phyloP scores from a whole-genome alignment of 441 rosid genomes.

The Jatropha multifida region DNA sequence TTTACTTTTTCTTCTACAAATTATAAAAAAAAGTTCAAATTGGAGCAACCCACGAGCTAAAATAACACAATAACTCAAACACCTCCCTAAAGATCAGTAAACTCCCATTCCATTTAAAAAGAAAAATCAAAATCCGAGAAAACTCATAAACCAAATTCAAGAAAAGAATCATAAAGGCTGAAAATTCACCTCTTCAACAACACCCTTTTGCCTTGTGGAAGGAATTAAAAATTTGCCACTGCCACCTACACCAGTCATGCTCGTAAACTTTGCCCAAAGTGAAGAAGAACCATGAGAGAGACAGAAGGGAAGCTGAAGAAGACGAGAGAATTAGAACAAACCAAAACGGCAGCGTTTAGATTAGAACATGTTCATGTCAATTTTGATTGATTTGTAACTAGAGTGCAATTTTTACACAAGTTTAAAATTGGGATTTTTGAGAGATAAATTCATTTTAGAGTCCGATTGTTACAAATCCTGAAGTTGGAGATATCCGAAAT shows the following conservation, averaged over 20 bases:
- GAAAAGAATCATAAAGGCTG: background rate
- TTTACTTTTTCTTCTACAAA: background rate
- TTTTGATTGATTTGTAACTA: no score
- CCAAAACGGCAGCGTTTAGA: no score
- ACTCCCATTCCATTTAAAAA: background rate
- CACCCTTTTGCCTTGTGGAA: constrained; percentile 65
- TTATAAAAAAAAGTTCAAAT: background rate
- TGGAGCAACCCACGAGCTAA: background rate
- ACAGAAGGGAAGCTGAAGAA: no score
- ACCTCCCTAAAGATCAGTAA: no score
- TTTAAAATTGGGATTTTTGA: no score
- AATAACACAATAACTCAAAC: background rate
- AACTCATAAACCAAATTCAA: constrained; percentile 19
- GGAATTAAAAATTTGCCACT: constrained; percentile 51
- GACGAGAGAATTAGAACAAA: no score
- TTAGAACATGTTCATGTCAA: no score
- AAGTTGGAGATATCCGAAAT: no score
- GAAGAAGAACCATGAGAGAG: constrained; percentile 11
- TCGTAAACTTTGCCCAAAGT: constrained; percentile 40
- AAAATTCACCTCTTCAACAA: constrained; percentile 61
- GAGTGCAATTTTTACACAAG: no score
- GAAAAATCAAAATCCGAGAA: constrained; percentile 9
- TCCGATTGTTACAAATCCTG: no score
- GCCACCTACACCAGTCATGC: constrained; percentile 41
- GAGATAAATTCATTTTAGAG: no score